Base-by-base conservation (phyloP, 495 filamentous ascomycete genomes). In the Tetracladium setigerum region DNA sequence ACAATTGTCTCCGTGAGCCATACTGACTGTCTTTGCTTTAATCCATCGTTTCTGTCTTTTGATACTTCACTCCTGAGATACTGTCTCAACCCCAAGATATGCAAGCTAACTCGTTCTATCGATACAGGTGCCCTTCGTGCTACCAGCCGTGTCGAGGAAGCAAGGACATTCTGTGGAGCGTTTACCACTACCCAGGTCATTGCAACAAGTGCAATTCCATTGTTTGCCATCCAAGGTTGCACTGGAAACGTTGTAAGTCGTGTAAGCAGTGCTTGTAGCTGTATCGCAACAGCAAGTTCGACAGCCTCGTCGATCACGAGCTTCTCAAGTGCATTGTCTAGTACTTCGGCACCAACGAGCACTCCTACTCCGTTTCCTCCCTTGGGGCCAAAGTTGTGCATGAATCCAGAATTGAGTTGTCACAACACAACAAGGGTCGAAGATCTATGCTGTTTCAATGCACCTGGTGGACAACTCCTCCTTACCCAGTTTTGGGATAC, bases 401-500 rank as follows among this genome's bases (percentile, higher is more conserved):
- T n/a, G n/a, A n/a, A 34, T 34, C 38, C 53, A 15, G 40, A 53
- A 33, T 19, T 42, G n/a, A 46, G 41, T 30, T 57, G 54, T 41
- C 38, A 52, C 0, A 50, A 53, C 27, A 53, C 54, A 7, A 53
- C 54, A 1, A 34, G 18, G 12, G 42, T 46, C 13, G 19, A 43
- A 0, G 41, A 54, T 31, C 33, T 41, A 13, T 58, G 55, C 32
- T 58, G 55, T 32, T 58, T 58, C 55, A 85, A 86, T 60, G 61
- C 76, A 15, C 80, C 80, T 4, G 82, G 84, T 12, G 84, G 84
- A 4, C 77, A 79, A 49, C 61, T 87, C 44, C 65, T 87, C 35
- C 74, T 77, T 61, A 87, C 85, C 3, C 83, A 88, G 46, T 87
- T 89, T 62, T 89, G 84, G 84, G 83, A 89, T 52, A 73, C 70